These are phyloP conservation scores for Aspergillus ostianus DNA, from an alignment of 495 filamentous ascomycete species.

Conservation along the genomic window DNA sequence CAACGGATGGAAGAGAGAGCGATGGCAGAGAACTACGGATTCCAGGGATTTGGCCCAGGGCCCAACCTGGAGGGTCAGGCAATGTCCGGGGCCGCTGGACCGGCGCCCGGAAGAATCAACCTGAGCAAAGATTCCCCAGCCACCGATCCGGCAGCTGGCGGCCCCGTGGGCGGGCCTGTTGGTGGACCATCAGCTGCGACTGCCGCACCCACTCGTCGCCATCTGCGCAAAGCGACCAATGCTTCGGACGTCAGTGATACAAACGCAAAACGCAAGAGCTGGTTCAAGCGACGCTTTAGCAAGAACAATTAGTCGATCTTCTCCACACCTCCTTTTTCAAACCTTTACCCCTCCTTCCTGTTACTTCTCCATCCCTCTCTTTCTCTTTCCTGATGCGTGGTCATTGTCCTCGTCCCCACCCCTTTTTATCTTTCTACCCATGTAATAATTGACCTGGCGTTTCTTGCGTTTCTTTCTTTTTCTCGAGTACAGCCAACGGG, in stretches of 20 bases:
- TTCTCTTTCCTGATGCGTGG: neutral
- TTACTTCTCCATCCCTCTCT: constrained; percentile 5
- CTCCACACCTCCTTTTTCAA: neutral
- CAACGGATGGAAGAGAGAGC: constrained; percentile 46
- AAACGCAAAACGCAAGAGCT: constrained; percentile 78
- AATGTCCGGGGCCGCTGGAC: constrained; percentile 8
- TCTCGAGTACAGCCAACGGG: neutral
- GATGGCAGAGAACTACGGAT: constrained; percentile 54
- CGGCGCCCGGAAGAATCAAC: constrained; percentile 14
- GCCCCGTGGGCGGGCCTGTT: constrained; percentile 16
- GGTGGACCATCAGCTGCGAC: constrained; percentile 29
- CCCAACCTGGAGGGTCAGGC: constrained; percentile 27
- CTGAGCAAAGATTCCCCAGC: constrained; percentile 18
- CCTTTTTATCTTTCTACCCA: constrained; percentile 24
- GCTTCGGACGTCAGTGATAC: constrained; percentile 16
- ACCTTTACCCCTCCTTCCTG: constrained; percentile 25
- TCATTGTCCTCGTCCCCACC: neutral
- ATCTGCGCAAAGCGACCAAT: constrained; percentile 25
- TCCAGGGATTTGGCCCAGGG: constrained; percentile 46
- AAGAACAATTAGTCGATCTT: constrained; percentile 41
- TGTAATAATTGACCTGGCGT: constrained; percentile 25
- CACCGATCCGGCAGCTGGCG: constrained; percentile 24
- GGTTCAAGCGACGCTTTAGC: constrained; percentile 82
- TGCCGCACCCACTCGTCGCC: constrained; percentile 27
- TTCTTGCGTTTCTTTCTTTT: constrained; percentile 9